Evolutionary conservation across 164 flowering plant species (phyloP), one percentile per base, ranked within the genome.

Genomic region (Warburgia ugandensis): DNA sequence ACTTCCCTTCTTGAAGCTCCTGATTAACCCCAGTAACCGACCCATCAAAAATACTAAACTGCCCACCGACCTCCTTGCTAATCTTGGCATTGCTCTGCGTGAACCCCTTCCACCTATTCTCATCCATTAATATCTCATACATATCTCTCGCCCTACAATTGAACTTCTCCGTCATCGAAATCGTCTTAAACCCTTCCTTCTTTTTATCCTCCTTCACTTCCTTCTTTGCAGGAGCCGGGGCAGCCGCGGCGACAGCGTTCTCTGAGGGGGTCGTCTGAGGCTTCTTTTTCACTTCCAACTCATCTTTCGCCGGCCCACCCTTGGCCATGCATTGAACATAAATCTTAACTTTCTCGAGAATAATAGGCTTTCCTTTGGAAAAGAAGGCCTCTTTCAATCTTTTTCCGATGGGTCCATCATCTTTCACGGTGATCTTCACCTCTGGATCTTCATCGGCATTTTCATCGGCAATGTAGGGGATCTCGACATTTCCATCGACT

Each of bases 81-180:
- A 94, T 94, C 77, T 60, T 80, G 0, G 99, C 96, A 81, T 89
- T 86, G 66, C 99, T 94, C 81, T 83, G 89, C 5, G 96, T 89
- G 58, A 94, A 94, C 9, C 97, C 99, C 53, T 81, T 89, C 99
- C 99, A 94, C 52, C 99, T 38, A 64, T 86, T 94, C 71, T 94
- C 97, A 72, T 94, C 99, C 97, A 94, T 89, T 74, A 94, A 30
- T 17, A 94, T 94, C 80, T 94, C 99, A 58, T 35, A 94, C 73
- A 94, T n/a, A 72, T 83, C 74, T 62, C 33, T 70, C 23, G 96
- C 90, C 45, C 92, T 55, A 47, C 99, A 94, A 43, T 75, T 79
- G 33, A 89, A 94, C 72, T 64, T 89, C 83, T 94, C 99, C 4
- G 73, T 71, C 82, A 94, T 17, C 2, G 66, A 61, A 37, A 94